A percentile compares a stretch with the other conserved stretches of the same genome.
These are phyloP conservation scores for Bifiguratus adelaidae DNA, from an alignment of 192 early-diverging fungal species.

Conservation along the genomic window DNA sequence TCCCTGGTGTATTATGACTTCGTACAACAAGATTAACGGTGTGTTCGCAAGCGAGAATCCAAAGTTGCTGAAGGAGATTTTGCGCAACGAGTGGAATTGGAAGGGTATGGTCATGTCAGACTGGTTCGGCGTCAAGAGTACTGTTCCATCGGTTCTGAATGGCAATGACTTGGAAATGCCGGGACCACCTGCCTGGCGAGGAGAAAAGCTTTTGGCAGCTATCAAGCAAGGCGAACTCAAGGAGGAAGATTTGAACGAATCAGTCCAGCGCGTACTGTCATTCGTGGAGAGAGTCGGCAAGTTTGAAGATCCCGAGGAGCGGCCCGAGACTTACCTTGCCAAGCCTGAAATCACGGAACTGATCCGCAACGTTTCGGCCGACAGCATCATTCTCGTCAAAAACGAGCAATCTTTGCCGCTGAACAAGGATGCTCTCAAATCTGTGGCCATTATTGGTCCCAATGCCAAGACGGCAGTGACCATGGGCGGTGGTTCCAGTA, in stretches of 20 bases:
- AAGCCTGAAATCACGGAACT: constrained; percentile 31
- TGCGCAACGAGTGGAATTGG: constrained; percentile 45
- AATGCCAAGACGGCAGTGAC: constrained; percentile 3
- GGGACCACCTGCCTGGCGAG: constrained; percentile 28
- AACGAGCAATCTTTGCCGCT: constrained; percentile 30
- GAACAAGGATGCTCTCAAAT: background rate
- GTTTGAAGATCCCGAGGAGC: background rate
- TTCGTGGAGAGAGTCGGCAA: background rate
- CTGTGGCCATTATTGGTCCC: constrained; percentile 9
- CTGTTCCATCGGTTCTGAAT: background rate
- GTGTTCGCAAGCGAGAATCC: constrained; percentile 40
- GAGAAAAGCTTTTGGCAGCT: constrained; percentile 1
- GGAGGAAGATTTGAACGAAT: background rate
- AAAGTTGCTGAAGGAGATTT: constrained; percentile 22
- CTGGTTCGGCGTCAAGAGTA: constrained; percentile 31
- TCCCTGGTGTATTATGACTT: constrained; percentile 43
- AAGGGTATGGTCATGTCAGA: constrained; percentile 46
- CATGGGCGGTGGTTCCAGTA: constrained; percentile 7
- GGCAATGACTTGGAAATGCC: constrained; percentile 16
- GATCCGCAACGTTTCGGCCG: constrained; percentile 25
- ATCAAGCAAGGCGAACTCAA: constrained; percentile 1
- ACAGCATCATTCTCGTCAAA: constrained; percentile 39
- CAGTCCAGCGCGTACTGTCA: background rate
- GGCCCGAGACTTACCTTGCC: constrained; percentile 10
- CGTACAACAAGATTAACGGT: constrained; percentile 49